phyloP scores from a whole-genome alignment of 768 basidiomycete species.

The Suillus variegatus region DNA sequence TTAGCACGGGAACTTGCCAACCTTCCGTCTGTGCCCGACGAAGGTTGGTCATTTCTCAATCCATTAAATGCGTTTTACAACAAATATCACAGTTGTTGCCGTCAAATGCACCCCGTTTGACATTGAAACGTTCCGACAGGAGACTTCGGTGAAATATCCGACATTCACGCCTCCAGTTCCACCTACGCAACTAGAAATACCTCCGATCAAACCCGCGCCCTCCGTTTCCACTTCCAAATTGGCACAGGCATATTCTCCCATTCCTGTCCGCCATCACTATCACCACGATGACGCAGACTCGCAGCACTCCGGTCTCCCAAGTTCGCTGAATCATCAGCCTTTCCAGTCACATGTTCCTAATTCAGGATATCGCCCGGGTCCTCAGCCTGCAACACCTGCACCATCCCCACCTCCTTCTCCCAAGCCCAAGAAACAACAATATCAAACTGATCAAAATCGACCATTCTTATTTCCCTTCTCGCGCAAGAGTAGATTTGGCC shows the following conservation, averaged over 20 bases:
- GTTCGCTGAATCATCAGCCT: slow-evolving; percentile 33
- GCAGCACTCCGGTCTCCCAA: slow-evolving; percentile 42
- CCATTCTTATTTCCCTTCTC: slow-evolving; percentile 98
- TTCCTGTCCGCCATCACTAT: slow-evolving; percentile 92
- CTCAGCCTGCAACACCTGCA: slow-evolving; percentile 85
- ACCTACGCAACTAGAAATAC: slow-evolving; percentile 32
- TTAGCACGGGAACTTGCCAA: slow-evolving; percentile 85
- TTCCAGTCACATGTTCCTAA: slow-evolving; percentile 37
- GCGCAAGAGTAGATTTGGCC: slow-evolving; percentile 48
- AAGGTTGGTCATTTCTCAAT: slow-evolving; percentile 35
- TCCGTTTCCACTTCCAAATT: slow-evolving; percentile 59
- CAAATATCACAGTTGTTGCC: slow-evolving; percentile 45
- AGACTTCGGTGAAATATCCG: slow-evolving; percentile 94
- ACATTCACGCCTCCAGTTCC: slow-evolving; percentile 71
- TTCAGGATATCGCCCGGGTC: slow-evolving; percentile 37
- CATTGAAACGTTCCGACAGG: slow-evolving; percentile 84
- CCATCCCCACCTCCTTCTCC: slow-evolving; percentile 83
- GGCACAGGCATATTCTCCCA: slow-evolving; percentile 89
- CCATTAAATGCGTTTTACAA: slow-evolving; percentile 2
- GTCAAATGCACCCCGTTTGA: slow-evolving; percentile 93
- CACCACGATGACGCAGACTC: slow-evolving; percentile 76
- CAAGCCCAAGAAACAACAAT: slow-evolving; percentile 98
- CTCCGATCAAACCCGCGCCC: slow-evolving; percentile 30
- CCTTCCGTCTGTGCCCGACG: slow-evolving; percentile 55
- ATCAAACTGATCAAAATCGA: slow-evolving; percentile 92